Evolutionary conservation across 2,329 filamentous ascomycete species (phyloP), one percentile per base, ranked within the genome.

Genomic region (Ophiostoma piceae): DNA sequence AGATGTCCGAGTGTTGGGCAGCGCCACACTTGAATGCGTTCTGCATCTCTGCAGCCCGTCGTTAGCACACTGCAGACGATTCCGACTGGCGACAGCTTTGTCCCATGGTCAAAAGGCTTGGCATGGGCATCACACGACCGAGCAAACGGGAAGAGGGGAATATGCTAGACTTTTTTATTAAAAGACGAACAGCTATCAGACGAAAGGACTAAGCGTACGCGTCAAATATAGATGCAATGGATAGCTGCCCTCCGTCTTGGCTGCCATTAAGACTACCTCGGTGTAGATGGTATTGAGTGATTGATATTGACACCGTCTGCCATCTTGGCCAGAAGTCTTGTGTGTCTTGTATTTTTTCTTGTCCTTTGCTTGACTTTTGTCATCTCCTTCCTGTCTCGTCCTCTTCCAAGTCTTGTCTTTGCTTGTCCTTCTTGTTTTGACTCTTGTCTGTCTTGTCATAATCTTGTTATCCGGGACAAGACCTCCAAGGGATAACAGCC

Each of bases 91-190:
- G 12, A 14, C 39, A 32, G 26, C 26, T 26, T 57, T 26, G 51
- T 26, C 22, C 51, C n/a, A 12, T 57, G 51, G 51, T 7, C 8
- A n/a, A 22, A 22, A 12, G 51, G 51, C 51, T 57, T 57, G 51
- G 60, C 60, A 37, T 64, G 32, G 8, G 8, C 60, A 64, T 64
- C 60, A 64, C 60, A 39, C 60, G 60, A 64, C 60, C 32, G 16
- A 64, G 22, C 51, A 57, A 57, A 57, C 51, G n/a, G 51, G n/a
- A 57, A 57, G 51, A 57, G 51, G 22, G 51, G 51, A n/a, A 47
- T 19, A 47, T 12, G 26, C 1, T 26, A 8, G 26, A 29, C 2
- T 29, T 29, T 29, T 29, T 29, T 19, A 22, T 14, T 12, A 19
- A 9, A 57, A 57, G 43, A 8, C 43, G 7, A 16, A 7, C 8